These are phyloP conservation scores for Sporothrix pallida DNA, from an alignment of 2,329 filamentous ascomycete genomes.

Conservation along the genomic window DNA sequence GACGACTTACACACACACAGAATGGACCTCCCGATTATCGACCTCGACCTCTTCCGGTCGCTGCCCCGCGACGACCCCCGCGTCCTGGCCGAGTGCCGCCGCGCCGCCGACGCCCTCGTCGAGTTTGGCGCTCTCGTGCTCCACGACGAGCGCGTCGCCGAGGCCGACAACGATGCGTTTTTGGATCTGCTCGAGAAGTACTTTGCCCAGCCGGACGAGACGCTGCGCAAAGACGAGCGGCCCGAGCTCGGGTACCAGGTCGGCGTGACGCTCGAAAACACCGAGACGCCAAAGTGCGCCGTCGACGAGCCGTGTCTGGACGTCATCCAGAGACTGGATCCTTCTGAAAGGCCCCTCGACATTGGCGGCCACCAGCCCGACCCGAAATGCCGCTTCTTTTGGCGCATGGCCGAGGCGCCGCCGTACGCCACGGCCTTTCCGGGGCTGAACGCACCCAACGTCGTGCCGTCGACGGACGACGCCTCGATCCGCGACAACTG, in stretches of 20 bases:
- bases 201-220: slow-evolving; percentile 60
- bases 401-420: slow-evolving; percentile 61
- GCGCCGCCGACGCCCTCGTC: slow-evolving; percentile 62
- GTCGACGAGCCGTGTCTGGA: slow-evolving; percentile 65
- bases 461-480: slow-evolving; percentile 54
- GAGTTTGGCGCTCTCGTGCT: slow-evolving; percentile 65
- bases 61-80: slow-evolving; percentile 50
- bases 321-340: slow-evolving; percentile 60
- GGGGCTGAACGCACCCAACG: slow-evolving; percentile 60
- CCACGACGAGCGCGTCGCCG: slow-evolving; percentile 64
- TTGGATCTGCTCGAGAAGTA: slow-evolving; percentile 69
- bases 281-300: slow-evolving; percentile 67
- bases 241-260: slow-evolving; percentile 66
- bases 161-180: slow-evolving; percentile 61
- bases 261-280: slow-evolving; percentile 67
- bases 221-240: slow-evolving; percentile 58
- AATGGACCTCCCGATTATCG: slow-evolving; percentile 17
- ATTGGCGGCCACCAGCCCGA: slow-evolving; percentile 62
- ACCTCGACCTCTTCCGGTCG: slow-evolving; percentile 52
- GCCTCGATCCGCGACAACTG: slow-evolving; percentile 57
- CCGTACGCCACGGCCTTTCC: slow-evolving; percentile 63
- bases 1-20: neutral
- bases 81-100: slow-evolving; percentile 58
- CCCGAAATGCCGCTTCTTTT: slow-evolving; percentile 69
- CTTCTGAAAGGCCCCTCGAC: slow-evolving; percentile 62